Evolutionary conservation across 345 rosid species (phyloP).

Genomic region (Excoecaria agallocha): DNA sequence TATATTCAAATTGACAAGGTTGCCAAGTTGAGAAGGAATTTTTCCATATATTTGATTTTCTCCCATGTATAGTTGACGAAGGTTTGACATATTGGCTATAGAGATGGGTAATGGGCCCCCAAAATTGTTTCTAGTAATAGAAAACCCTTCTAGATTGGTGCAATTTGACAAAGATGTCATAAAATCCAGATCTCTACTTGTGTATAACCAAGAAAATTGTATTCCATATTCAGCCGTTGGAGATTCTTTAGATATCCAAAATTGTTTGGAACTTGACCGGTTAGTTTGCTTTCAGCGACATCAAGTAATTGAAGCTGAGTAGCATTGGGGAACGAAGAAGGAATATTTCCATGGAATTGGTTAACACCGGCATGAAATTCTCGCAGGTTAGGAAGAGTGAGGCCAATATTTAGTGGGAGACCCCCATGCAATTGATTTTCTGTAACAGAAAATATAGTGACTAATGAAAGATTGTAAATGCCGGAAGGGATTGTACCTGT

Average conservation of each 20-base stretch:
- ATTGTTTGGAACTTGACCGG: neutral
- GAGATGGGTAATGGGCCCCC: neutral
- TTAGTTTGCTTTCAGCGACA: neutral
- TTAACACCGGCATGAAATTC: neutral
- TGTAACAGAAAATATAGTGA: neutral
- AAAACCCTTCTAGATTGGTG: neutral
- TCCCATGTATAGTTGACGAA: neutral
- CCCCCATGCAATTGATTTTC: neutral
- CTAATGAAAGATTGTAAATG: neutral
- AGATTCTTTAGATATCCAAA: neutral
- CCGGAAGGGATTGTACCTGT: neutral
- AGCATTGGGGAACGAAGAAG: neutral
- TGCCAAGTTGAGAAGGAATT: neutral
- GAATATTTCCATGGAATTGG: neutral
- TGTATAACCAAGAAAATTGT: neutral
- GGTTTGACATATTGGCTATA: neutral
- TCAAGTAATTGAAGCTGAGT: neutral
- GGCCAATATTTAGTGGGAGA: conserved; percentile 1
- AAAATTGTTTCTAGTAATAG: conserved; percentile 1
- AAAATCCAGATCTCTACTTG: neutral
- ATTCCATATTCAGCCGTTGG: neutral
- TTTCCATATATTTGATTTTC: conserved; percentile 7
- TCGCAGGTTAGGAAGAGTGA: conserved; percentile 1
- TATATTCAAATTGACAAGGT: neutral
- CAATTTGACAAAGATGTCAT: conserved; percentile 1